Evolutionary conservation across 441 rosid genomes (phyloP), one percentile per base, ranked within the genome.

Genomic region (Croton setiger): DNA sequence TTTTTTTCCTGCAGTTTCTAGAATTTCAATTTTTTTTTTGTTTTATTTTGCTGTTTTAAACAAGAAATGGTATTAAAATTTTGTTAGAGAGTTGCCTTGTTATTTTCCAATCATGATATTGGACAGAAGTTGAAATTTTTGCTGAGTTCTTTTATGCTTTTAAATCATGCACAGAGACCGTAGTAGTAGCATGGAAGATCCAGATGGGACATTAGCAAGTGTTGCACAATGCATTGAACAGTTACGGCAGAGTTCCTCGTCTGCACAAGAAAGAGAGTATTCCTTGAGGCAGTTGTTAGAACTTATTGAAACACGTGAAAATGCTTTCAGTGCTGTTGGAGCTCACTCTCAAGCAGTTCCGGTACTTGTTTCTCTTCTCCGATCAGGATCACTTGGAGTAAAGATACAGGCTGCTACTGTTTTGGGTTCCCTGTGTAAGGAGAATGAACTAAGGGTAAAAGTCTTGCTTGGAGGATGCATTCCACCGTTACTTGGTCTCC

Each of bases 301-400:
- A 79, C 99, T 96, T 71, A 89, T 93, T 57, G 93, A 93, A 72
- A 92, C 89, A 47, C 97, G 97, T 71, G 98, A 93, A 80, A 89
- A 88, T 77, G 99, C 98, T 67, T 92, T 93, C 82, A 87, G 99
- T 77, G 99, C 99, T 76, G 99, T 96, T 67, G 98, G 97, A 70
- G 92, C 99, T 78, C 99, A 96, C 81, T 96, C 98, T 75, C 99
- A 96, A 80, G 99, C 99, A 67, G 99, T 96, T 74, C 99, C 99
- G 27, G 99, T 96, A 57, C 98, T 96, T 75, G 99, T 96, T 71
- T 96, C 99, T 68, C 98, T 93, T 79, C 99, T 96, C 66, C 96
- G 99, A 54, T 93, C 99, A 49, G 98, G 99, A 67, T 88, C 96
- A 27, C 72, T 87, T 47, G 99, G 93, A 69, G 96, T 96, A 77